Evolutionary conservation across 1,139 yeast species (phyloP).

Genomic region (Geotrichum cucujoidarum): DNA sequence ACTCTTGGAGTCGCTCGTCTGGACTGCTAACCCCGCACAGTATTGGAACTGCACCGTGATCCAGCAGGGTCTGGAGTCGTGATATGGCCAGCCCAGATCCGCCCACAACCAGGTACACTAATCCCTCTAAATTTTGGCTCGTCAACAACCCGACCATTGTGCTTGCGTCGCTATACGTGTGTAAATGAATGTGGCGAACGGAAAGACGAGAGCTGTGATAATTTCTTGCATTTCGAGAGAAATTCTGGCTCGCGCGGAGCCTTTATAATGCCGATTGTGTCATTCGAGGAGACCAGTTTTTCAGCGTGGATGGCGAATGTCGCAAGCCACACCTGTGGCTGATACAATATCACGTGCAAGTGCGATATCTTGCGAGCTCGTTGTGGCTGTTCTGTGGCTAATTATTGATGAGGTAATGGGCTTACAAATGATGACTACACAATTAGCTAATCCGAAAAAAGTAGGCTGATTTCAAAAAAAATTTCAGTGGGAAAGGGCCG

Average conservation of each 20-base stretch:
- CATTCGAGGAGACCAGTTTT: slow-evolving; percentile 2
- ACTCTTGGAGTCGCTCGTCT: slow-evolving; percentile 25
- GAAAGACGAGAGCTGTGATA: background rate
- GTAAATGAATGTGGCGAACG: slow-evolving; percentile 2
- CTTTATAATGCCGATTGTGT: background rate
- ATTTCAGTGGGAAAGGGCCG: too few relatives aligned
- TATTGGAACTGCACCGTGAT: slow-evolving; percentile 16
- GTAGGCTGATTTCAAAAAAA: background rate
- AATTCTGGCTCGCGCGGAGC: background rate
- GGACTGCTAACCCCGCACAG: slow-evolving; percentile 5
- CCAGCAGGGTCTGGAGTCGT: slow-evolving; percentile 15
- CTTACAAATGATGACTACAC: too few relatives aligned
- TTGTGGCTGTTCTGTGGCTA: too few relatives aligned
- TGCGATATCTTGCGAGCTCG: slow-evolving; percentile 5
- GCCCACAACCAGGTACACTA: slow-evolving; percentile 62
- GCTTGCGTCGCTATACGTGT: background rate
- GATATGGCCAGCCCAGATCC: slow-evolving; percentile 25
- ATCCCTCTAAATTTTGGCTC: slow-evolving; percentile 49
- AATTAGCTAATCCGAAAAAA: background rate
- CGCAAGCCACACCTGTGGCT: slow-evolving; percentile 21
- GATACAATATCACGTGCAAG: slow-evolving; percentile 19
- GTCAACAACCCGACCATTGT: slow-evolving; percentile 41
- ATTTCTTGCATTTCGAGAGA: background rate
- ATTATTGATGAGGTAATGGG: too few relatives aligned
- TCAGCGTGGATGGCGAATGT: background rate